Evolutionary conservation across 192 early-diverging fungal genomes (phyloP).

Genomic region (Backusella morwellensis): DNA sequence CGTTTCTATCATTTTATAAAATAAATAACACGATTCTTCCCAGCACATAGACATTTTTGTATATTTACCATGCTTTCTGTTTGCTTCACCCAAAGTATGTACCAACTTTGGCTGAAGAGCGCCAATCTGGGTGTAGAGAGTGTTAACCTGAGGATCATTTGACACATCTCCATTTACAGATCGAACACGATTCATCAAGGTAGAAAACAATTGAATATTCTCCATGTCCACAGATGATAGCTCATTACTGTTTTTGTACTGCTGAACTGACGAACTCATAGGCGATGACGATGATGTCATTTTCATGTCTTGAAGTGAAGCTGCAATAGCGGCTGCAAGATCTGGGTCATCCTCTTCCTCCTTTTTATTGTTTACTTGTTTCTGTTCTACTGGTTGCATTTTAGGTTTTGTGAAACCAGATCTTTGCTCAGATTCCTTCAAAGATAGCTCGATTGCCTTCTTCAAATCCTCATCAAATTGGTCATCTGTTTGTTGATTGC

Average conservation of each 20-base stretch:
- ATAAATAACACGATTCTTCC: not conserved
- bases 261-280: not conserved
- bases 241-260: slow-evolving; percentile 44
- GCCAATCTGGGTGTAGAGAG: slow-evolving; percentile 83
- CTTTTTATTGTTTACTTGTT: slow-evolving; percentile 4
- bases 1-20: slow-evolving; percentile 8
- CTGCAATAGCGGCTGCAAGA: slow-evolving; percentile 73
- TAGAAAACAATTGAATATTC: slow-evolving; percentile 87
- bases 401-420: slow-evolving; percentile 1
- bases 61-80: slow-evolving; percentile 64
- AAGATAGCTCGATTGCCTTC: slow-evolving; percentile 87
- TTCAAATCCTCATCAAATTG: slow-evolving; percentile 88
- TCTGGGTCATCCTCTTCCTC: slow-evolving; percentile 63
- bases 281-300: slow-evolving; percentile 19
- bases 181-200: slow-evolving; percentile 78
- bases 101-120: slow-evolving; percentile 84
- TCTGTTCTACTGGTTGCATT: not conserved
- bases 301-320: slow-evolving; percentile 64
- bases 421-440: slow-evolving; percentile 69
- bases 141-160: slow-evolving; percentile 72
- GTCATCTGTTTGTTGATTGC: slow-evolving; percentile 12
- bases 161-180: slow-evolving; percentile 72
- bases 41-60: not conserved
- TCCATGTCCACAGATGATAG: slow-evolving; percentile 78
- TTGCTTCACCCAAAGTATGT: slow-evolving; percentile 67